These are phyloP conservation scores for Elongisporangium prolatum DNA, from an alignment of 352 stramenopile genomes.

Conservation along the genomic window DNA sequence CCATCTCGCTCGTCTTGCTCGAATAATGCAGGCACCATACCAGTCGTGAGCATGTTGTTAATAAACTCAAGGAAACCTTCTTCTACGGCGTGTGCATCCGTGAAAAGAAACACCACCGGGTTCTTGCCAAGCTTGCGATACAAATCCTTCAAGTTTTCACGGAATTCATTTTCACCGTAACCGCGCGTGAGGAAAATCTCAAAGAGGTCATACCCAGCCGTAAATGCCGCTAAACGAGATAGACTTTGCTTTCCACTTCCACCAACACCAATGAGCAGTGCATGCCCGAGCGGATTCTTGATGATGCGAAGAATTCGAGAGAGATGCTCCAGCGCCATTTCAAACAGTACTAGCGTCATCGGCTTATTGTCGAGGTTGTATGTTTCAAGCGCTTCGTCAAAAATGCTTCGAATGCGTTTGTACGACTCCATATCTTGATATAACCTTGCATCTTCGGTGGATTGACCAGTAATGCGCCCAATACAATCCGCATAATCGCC, in stretches of 20 bases:
- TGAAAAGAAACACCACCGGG: constrained; percentile 94
- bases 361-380: constrained; percentile 95
- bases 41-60: constrained; percentile 97
- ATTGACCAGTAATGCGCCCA: constrained; percentile 54
- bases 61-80: constrained; percentile 96
- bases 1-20: constrained; percentile 90
- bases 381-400: constrained; percentile 91
- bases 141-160: constrained; percentile 92
- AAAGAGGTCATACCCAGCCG: constrained; percentile 92
- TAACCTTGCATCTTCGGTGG: constrained; percentile 80
- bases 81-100: constrained; percentile 93
- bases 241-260: constrained; percentile 94
- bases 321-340: constrained; percentile 94
- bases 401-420: constrained; percentile 86
- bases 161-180: constrained; percentile 93
- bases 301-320: constrained; percentile 92
- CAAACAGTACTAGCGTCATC: constrained; percentile 94
- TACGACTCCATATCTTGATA: constrained; percentile 94
- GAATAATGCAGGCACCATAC: constrained; percentile 92
- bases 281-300: constrained; percentile 88
- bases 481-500: constrained; percentile 91
- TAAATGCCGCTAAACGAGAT: constrained; percentile 89
- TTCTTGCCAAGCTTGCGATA: constrained; percentile 87
- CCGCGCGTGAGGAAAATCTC: constrained; percentile 92
- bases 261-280: constrained; percentile 91